phyloP scores from a whole-genome alignment of 164 flowering plant species.

The Brasenia schreberi region DNA sequence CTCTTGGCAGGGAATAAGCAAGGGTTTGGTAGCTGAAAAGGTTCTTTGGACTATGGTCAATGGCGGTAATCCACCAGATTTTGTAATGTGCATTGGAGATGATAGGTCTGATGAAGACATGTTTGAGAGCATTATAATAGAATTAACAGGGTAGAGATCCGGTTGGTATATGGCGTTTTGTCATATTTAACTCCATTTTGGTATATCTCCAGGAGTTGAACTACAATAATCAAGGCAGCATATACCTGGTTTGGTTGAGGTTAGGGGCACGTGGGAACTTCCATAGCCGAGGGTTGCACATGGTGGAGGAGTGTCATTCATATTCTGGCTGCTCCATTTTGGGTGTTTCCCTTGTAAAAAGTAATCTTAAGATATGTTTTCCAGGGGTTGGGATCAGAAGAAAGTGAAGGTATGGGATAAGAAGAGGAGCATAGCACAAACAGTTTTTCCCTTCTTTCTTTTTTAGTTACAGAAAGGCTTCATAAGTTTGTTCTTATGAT shows the following conservation, averaged over 20 bases:
- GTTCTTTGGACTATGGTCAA: slow-evolving; percentile 10
- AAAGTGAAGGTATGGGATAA: background rate
- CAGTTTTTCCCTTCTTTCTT: too few relatives aligned
- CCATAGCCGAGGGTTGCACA: background rate
- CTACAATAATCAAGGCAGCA: background rate
- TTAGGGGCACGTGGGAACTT: too few relatives aligned
- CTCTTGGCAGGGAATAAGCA: slow-evolving; percentile 9
- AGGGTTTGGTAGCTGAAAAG: slow-evolving; percentile 10
- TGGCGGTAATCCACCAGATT: slow-evolving; percentile 11
- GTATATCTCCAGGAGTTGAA: background rate
- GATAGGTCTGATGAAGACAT: slow-evolving; percentile 14
- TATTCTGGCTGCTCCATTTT: background rate
- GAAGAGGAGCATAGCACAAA: background rate
- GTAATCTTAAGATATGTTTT: background rate
- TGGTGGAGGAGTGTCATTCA: background rate
- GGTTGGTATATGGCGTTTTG: background rate
- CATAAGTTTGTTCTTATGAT: background rate
- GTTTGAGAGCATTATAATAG: slow-evolving; percentile 11
- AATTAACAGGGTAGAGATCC: background rate
- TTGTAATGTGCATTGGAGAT: slow-evolving; percentile 15
- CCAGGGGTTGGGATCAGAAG: background rate
- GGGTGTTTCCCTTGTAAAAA: background rate
- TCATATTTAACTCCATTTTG: background rate
- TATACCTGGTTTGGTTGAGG: background rate
- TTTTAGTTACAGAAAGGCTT: background rate